These are phyloP conservation scores for Saturnispora zaruensis DNA, from an alignment of 805 yeast genomes.

Conservation along the genomic window DNA sequence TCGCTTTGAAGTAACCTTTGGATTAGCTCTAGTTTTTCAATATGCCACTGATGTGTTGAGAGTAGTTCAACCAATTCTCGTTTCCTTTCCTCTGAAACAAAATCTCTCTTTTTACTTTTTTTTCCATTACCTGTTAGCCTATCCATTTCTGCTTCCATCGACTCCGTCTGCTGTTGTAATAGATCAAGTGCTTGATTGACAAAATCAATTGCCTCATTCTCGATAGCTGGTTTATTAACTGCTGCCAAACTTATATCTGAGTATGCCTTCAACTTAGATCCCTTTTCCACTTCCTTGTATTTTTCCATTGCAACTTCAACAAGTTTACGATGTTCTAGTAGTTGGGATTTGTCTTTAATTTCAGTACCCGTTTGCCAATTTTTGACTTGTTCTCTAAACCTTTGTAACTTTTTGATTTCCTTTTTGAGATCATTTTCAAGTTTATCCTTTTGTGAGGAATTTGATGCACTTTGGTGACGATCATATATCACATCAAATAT, in stretches of 20 bases:
- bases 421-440: constrained; percentile 48
- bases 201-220: constrained; percentile 64
- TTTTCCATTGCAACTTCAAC: constrained; percentile 49
- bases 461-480: constrained; percentile 39
- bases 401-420: constrained; percentile 50
- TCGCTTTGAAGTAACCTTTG: constrained; percentile 72
- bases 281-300: constrained; percentile 50
- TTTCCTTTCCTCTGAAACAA: constrained; percentile 42
- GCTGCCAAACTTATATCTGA: constrained; percentile 49
- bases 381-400: constrained; percentile 53
- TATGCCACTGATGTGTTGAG: constrained; percentile 74
- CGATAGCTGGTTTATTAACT: constrained; percentile 53
- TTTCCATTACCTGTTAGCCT: constrained; percentile 35
- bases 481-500: constrained; percentile 49
- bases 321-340: constrained; percentile 37
- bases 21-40: constrained; percentile 66
- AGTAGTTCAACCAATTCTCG: constrained; percentile 53
- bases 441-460: constrained; percentile 46
- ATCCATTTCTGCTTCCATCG: constrained; percentile 64
- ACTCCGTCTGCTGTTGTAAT: constrained; percentile 70
- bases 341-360: constrained; percentile 38
- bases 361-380: constrained; percentile 49
- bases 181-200: constrained; percentile 67
- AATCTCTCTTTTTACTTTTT: constrained; percentile 42
- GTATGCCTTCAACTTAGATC: constrained; percentile 47